Conservation (phyloP, 352 stramenopile genomes). For the Phytopythium aichiense region DNA sequence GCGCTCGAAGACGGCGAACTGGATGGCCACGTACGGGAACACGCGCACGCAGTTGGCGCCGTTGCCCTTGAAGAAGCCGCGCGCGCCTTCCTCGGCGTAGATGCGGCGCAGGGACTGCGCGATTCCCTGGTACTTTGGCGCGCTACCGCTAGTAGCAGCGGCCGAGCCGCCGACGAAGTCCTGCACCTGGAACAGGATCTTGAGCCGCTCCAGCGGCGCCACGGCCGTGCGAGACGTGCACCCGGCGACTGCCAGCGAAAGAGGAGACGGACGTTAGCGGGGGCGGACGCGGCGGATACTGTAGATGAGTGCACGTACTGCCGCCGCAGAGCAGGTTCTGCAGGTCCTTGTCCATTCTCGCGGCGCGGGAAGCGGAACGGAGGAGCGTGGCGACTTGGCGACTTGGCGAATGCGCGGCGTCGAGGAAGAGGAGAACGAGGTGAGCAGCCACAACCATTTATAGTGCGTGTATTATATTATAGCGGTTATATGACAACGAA, state of each 20-base stretch:
- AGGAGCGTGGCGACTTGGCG: background rate
- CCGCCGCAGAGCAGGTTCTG: slow-evolving; percentile 73
- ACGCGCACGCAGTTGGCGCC: slow-evolving; percentile 77
- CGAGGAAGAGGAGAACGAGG: background rate
- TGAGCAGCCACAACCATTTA: background rate
- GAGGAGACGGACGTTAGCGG: slow-evolving; percentile 3
- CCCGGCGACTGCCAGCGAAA: slow-evolving; percentile 42
- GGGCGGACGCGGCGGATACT: background rate
- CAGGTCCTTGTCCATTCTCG: slow-evolving; percentile 18
- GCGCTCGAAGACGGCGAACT: slow-evolving; percentile 68
- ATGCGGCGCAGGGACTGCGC: slow-evolving; percentile 59
- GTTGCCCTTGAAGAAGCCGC: slow-evolving; percentile 75
- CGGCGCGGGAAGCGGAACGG: background rate
- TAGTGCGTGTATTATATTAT: background rate
- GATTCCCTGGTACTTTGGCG: slow-evolving; percentile 53
- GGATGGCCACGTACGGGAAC: slow-evolving; percentile 75
- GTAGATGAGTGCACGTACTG: slow-evolving; percentile 33
- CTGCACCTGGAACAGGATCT: slow-evolving; percentile 81
- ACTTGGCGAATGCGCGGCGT: background rate
- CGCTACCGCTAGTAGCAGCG: background rate
- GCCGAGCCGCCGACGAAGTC: slow-evolving; percentile 31
- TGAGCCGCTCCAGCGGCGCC: slow-evolving; percentile 69
- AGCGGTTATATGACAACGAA: background rate
- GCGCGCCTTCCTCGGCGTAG: slow-evolving; percentile 48
- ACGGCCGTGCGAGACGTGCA: slow-evolving; percentile 67